Evolutionary conservation across 148 eudicot species (phyloP).

Genomic region (Rhododendron williamsianum): DNA sequence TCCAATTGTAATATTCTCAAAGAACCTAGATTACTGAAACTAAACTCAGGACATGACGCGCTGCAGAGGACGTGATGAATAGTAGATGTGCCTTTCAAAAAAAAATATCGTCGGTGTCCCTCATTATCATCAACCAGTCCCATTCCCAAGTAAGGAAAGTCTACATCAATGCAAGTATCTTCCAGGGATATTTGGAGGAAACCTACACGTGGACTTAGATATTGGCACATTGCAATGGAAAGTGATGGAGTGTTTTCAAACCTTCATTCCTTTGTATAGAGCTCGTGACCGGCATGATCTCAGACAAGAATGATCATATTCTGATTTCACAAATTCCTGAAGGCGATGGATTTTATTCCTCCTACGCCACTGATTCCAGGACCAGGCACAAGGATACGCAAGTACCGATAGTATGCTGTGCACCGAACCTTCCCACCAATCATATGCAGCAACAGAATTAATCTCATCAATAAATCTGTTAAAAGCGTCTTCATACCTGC

Average conservation of each 20-base stretch:
- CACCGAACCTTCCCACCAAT: conserved; percentile 96
- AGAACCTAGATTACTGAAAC: not conserved
- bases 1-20: not conserved
- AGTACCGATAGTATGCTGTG: conserved; percentile 75
- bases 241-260: conserved; percentile 14
- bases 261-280: conserved; percentile 94
- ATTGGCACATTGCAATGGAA: not conserved
- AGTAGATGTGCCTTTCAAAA: not conserved
- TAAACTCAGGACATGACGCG: not conserved
- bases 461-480: conserved; percentile 80
- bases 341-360: conserved; percentile 66
- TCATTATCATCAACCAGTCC: not conserved
- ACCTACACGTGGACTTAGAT: not conserved
- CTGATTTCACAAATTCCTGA: conserved; percentile 80
- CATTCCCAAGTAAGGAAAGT: not conserved
- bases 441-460: conserved; percentile 82
- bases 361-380: conserved; percentile 95
- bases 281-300: conserved; percentile 87
- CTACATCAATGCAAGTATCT: not conserved
- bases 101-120: not conserved
- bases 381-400: conserved; percentile 92
- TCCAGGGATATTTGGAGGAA: not conserved
- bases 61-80: not conserved
- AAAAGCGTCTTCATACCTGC: conserved; percentile 84
- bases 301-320: conserved; percentile 83